Base-by-base conservation (phyloP, 306 rosid species). In the Inga oerstediana region DNA sequence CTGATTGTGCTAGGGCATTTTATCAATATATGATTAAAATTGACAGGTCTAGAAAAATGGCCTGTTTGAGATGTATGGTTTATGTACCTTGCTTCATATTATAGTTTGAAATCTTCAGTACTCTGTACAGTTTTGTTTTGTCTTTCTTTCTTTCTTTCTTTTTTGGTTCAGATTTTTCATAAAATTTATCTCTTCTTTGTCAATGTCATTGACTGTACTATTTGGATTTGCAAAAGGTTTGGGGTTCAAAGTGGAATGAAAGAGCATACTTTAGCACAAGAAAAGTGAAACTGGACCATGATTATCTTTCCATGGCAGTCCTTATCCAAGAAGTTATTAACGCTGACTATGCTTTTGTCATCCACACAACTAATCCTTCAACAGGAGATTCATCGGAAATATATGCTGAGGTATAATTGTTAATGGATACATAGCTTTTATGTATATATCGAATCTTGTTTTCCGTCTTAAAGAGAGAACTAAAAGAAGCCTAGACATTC, bases 161-260 rank as follows among this genome's bases (percentile, higher is more conserved):
- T 67, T 58, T 71, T 39, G 56, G 56, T 41, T 79, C 76, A 78
- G 44, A 39, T 71, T 41, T 41, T 69, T 7, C 19, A 41, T 14
- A 14, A 70, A 35, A 74, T 81, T 45, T 61, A 73, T 81, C 49
- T 81, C 70, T 59, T 58, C 19, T n/a, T 83, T 72, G 49, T 56
- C 59, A 37, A 35, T 82, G 49, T 75, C 75, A 52, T 76, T 82
- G 71, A 49, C 85, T 41, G 44, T 82, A 45, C 77, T 74, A 72
- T 72, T 14, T 45, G 79, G 65, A 82, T 78, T 88, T 37, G 45
- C 69, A 72, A 86, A 78, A 96, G 99, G 99, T 96, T 54, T 96
- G 99, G 99, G 98, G 93, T 82, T 96, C 99, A 54, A 96, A 96
- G 91, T 96, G 99, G 99, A 96, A 96, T 39, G 99, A 94, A 87